These are phyloP conservation scores for Phytopythium chamaehyphon DNA, from an alignment of 352 stramenopile species.

Conservation along the genomic window DNA sequence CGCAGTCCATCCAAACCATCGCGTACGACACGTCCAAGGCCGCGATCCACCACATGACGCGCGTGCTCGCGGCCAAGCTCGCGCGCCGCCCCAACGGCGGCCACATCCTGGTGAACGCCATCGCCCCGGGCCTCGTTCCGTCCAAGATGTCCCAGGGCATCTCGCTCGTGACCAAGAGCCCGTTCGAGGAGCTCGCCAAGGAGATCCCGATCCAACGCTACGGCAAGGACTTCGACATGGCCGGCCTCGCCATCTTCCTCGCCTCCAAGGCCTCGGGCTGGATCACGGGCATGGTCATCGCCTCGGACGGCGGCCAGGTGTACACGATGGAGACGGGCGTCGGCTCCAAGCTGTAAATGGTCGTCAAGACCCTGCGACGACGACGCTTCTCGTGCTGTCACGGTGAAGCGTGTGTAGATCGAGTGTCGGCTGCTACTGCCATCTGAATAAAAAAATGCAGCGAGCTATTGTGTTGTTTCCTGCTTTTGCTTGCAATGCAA, in stretches of 20 bases:
- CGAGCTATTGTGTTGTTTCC: background rate
- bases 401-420: too few species aligned
- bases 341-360: conserved; percentile 10
- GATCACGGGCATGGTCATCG: conserved; percentile 91
- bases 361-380: too few species aligned
- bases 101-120: conserved; percentile 93
- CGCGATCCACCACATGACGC: conserved; percentile 93
- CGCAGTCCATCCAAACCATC: conserved; percentile 85
- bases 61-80: conserved; percentile 89
- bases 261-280: conserved; percentile 83
- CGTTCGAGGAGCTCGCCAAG: conserved; percentile 54
- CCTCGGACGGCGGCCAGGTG: conserved; percentile 86
- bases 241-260: conserved; percentile 91
- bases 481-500: conserved; percentile 80
- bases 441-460: too few species aligned
- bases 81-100: conserved; percentile 69
- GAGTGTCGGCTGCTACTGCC: too few species aligned
- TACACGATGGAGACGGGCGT: conserved; percentile 35
- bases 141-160: conserved; percentile 89
- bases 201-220: conserved; percentile 78
- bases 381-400: too few species aligned
- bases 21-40: conserved; percentile 96
- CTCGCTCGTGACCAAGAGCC: conserved; percentile 27
- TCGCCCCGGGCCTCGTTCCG: conserved; percentile 90
- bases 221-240: conserved; percentile 91